A percentile compares a stretch with the other conserved stretches of the same genome.
phyloP scores from a whole-genome alignment of 331 rosid species.

The Telfairia occidentalis region DNA sequence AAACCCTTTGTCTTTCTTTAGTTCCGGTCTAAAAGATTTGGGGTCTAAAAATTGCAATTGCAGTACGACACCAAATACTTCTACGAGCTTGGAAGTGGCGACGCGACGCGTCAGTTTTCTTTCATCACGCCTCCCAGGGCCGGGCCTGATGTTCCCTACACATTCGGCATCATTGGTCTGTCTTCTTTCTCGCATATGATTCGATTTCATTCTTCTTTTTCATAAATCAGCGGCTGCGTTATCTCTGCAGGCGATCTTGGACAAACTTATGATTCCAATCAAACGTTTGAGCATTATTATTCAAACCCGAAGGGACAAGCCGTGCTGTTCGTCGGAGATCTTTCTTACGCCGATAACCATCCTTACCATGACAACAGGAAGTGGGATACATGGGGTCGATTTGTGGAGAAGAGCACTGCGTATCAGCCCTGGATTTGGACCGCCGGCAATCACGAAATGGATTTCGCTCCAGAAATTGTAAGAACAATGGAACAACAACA shows the following conservation, averaged over 20 bases:
- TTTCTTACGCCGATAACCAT: conserved; percentile 34
- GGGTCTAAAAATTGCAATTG: neutral
- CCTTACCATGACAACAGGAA: conserved; percentile 24
- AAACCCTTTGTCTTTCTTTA: neutral
- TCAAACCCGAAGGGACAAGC: conserved; percentile 31
- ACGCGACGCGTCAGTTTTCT: conserved; percentile 30
- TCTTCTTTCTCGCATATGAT: neutral
- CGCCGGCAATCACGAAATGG: conserved; percentile 42
- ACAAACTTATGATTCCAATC: conserved; percentile 26
- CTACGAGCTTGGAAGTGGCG: conserved; percentile 53
- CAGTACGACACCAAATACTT: conserved; percentile 52
- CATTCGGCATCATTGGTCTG: conserved; percentile 66
- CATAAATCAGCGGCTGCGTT: neutral
- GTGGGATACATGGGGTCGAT: conserved; percentile 44
- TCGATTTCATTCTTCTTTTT: neutral
- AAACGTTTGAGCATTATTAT: conserved; percentile 27
- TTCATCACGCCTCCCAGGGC: conserved; percentile 59
- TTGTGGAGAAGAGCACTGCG: conserved; percentile 32
- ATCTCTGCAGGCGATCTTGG: conserved; percentile 31
- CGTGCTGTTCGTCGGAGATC: conserved; percentile 33
- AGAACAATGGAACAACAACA: neutral
- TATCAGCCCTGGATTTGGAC: conserved; percentile 53
- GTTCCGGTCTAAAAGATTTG: neutral
- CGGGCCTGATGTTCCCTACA: conserved; percentile 68
- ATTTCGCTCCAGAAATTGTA: conserved; percentile 33